Base-by-base conservation (phyloP, 2,329 filamentous ascomycete genomes). In the Hyphodiscus sp. region DNA sequence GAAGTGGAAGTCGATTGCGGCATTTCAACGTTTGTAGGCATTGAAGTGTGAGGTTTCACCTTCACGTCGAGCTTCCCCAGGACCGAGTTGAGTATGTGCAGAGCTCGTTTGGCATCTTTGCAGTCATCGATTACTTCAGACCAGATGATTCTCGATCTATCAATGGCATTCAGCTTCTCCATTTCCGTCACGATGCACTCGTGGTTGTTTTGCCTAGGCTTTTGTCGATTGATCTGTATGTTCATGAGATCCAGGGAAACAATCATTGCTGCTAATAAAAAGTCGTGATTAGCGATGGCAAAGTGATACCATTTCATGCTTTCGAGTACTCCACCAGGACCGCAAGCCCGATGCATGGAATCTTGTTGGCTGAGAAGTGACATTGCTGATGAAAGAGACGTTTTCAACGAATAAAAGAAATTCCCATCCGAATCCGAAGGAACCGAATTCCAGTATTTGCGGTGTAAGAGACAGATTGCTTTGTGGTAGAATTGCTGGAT, bases 261-360 rank as follows among this genome's bases (percentile, higher is more conserved):
- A 10, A 85, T 74, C 75, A 83, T 81, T 53, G 78, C 76, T 0
- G 81, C 81, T 1, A 85, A 73, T 45, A 85, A 67, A 49, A 81
- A 85, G 62, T 86, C 81, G 50, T 83, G 79, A 52, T 80, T 75
- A 11, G 76, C 75, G 6, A 85, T 69, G 0, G 77, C 77, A 4
- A 76, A 78, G 20, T 83, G 66, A 58, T 83, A 82, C 77, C 80
- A 83, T 7, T 76, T 74, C 44, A 77, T 73, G 20, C 73, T 69
- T 52, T 71, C 70, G 11, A 86, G 67, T 19, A 79, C 69, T 2
- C 77, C 77, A 1, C 80, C 81, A 0, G 81, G 79, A 54, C 74
- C 73, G 2, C 71, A 73, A 1, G 73, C 76, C 48, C 75, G 65
- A 64, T 75, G 75, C 50, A 81, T 74, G n/a, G 63, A 64, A 41